Evolutionary conservation across 768 basidiomycete genomes (phyloP).

Genomic region (Suillus tomentosus): DNA sequence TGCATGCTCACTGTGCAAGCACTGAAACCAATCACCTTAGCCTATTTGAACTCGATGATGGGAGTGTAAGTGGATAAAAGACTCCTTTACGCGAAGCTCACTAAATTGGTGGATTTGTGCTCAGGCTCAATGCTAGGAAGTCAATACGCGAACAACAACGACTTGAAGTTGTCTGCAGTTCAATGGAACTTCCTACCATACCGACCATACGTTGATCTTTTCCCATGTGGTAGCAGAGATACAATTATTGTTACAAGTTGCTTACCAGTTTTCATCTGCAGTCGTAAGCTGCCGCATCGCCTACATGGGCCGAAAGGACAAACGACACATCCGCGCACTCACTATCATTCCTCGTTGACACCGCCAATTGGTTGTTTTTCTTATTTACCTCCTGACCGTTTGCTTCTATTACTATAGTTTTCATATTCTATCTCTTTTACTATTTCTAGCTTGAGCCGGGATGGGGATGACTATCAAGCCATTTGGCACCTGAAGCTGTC

Average conservation of each 20-base stretch:
- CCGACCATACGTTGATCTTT: conserved; percentile 15
- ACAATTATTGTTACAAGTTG: not conserved
- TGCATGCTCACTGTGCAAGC: not conserved
- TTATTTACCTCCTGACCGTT: not conserved
- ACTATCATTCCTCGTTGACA: not conserved
- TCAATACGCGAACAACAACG: conserved; percentile 21
- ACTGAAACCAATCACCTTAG: conserved; percentile 10
- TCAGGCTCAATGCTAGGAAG: conserved; percentile 15
- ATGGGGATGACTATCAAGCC: not conserved
- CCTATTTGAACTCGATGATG: conserved; percentile 28
- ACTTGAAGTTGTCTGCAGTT: not conserved
- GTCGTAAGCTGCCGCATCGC: not conserved
- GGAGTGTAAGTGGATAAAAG: conserved; percentile 21
- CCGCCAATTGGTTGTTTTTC: not conserved
- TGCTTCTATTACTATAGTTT: not conserved
- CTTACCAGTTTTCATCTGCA: not conserved
- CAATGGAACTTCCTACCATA: conserved; percentile 24
- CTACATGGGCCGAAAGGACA: not conserved
- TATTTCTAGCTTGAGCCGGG: not conserved
- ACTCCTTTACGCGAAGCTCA: not conserved
- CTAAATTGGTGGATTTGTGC: not conserved
- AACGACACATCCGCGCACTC: not conserved
- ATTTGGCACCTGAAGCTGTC: not conserved
- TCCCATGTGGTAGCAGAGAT: not conserved
- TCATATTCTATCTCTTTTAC: not conserved